Conservation (phyloP, 352 stramenopile genomes). For the Phytopythium aichiense region DNA sequence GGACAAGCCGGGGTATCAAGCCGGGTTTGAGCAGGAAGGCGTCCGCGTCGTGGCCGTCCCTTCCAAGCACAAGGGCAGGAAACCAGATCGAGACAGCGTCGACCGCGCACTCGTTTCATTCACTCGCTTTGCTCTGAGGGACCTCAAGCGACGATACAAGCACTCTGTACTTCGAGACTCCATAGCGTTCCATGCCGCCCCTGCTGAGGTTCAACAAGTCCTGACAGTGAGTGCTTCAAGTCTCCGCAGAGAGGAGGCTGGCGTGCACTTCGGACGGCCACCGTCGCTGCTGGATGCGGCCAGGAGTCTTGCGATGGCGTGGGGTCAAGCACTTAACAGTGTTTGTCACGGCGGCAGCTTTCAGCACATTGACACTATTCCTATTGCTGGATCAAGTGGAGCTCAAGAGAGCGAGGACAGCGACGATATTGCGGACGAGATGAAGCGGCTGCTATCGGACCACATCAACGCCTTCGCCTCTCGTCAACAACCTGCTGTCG, state of each 20-base stretch:
- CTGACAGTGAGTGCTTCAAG: slow-evolving; percentile 8
- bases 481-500: not conserved
- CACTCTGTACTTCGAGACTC: slow-evolving; percentile 16
- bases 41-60: slow-evolving; percentile 20
- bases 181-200: slow-evolving; percentile 15
- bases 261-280: slow-evolving; percentile 18
- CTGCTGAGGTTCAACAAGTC: slow-evolving; percentile 18
- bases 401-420: slow-evolving; percentile 3
- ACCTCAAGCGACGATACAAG: slow-evolving; percentile 21
- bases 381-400: slow-evolving; percentile 6
- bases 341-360: slow-evolving; percentile 18
- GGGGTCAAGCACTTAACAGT: slow-evolving; percentile 12
- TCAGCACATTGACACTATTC: slow-evolving; percentile 14
- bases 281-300: slow-evolving; percentile 23
- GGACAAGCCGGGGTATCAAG: slow-evolving; percentile 20
- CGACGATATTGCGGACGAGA: slow-evolving; percentile 9
- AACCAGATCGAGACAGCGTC: slow-evolving; percentile 10
- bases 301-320: slow-evolving; percentile 14
- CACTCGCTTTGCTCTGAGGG: slow-evolving; percentile 12
- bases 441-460: slow-evolving; percentile 17
- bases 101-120: slow-evolving; percentile 5
- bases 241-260: not conserved
- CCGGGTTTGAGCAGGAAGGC: slow-evolving; percentile 20
- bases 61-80: not conserved
- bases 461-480: not conserved